These are phyloP conservation scores for Amanita polypyramis DNA, from an alignment of 768 basidiomycete species.

Conservation along the genomic window DNA sequence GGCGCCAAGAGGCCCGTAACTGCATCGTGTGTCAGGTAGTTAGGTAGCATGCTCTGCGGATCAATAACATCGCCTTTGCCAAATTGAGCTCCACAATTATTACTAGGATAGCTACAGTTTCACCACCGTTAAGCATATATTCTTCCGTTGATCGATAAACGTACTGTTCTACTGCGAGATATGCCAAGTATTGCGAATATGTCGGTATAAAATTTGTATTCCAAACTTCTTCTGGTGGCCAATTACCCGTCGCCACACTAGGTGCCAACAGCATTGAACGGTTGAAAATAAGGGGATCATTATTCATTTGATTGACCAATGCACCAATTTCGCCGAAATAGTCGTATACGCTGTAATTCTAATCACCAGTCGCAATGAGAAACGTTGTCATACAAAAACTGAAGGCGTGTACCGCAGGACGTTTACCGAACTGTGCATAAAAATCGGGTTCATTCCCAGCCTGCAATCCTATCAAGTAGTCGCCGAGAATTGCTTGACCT, in stretches of 20 bases:
- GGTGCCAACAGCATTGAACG: slow-evolving; percentile 49
- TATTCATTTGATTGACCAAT: slow-evolving; percentile 27
- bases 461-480: slow-evolving; percentile 56
- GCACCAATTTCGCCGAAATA: slow-evolving; percentile 41
- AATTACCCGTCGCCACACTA: slow-evolving; percentile 40
- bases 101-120: slow-evolving; percentile 25
- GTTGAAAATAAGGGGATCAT: slow-evolving; percentile 23
- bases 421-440: slow-evolving; percentile 35
- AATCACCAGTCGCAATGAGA: neutral
- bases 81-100: slow-evolving; percentile 51
- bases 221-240: slow-evolving; percentile 38
- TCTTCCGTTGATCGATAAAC: slow-evolving; percentile 9
- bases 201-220: slow-evolving; percentile 37
- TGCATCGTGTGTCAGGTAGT: slow-evolving; percentile 51
- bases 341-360: slow-evolving; percentile 24
- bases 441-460: slow-evolving; percentile 77
- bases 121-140: neutral
- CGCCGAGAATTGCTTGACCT: slow-evolving; percentile 53
- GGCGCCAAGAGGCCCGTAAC: slow-evolving; percentile 35
- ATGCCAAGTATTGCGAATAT: slow-evolving; percentile 30
- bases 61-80: slow-evolving; percentile 26
- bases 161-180: slow-evolving; percentile 48
- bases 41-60: slow-evolving; percentile 37
- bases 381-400: slow-evolving; percentile 1
- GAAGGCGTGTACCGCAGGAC: slow-evolving; percentile 23